Evolutionary conservation across 345 rosid genomes (phyloP).

Genomic region (Firmiana major): DNA sequence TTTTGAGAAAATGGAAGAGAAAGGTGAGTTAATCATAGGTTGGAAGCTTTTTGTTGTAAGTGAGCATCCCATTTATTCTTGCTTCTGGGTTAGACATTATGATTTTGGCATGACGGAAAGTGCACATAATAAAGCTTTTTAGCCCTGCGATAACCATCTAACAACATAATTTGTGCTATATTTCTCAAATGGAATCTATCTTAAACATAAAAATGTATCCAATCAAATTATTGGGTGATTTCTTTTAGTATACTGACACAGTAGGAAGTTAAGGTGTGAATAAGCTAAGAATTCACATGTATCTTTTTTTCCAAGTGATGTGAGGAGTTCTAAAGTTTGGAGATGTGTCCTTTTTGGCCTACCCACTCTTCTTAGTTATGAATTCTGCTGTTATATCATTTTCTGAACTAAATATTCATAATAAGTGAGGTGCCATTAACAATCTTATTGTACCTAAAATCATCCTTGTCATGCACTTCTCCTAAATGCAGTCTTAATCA

Average conservation of each 20-base stretch:
- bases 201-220: neutral
- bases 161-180: neutral
- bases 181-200: too few relatives aligned
- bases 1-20: conserved; percentile 88
- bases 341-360: neutral
- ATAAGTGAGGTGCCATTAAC: neutral
- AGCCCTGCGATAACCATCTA: neutral
- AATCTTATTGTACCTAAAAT: neutral
- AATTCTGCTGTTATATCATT: neutral
- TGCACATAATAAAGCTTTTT: neutral
- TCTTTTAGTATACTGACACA: neutral
- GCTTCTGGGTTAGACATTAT: neutral
- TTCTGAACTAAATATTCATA: neutral
- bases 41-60: neutral
- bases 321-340: neutral
- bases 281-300: too few relatives aligned
- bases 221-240: neutral
- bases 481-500: neutral
- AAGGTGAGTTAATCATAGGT: conserved; percentile 40
- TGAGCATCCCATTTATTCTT: neutral
- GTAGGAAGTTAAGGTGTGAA: neutral
- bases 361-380: neutral
- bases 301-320: too few relatives aligned
- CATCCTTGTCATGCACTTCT: neutral
- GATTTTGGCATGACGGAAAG: neutral